A percentile compares a stretch with the other conserved stretches of the same genome.
These are phyloP conservation scores for Brassica incana DNA, from an alignment of 345 rosid species.

Conservation along the genomic window DNA sequence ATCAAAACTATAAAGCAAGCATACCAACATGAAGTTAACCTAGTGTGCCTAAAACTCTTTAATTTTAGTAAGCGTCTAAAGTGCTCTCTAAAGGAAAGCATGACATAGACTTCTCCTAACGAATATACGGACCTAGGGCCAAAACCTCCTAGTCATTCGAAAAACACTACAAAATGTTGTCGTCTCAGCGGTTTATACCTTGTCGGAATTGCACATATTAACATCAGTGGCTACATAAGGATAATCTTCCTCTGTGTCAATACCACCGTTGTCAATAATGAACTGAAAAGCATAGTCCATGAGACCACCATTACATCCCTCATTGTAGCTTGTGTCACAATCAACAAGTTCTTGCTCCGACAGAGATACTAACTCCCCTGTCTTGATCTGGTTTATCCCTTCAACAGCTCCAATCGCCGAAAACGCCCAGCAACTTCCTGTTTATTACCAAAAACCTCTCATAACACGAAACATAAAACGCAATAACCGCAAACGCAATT, in stretches of 20 bases:
- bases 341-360: conserved; percentile 82
- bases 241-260: conserved; percentile 65
- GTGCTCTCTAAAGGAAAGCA: not conserved
- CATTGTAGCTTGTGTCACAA: conserved; percentile 58
- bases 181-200: conserved; percentile 38
- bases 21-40: too few relatives aligned
- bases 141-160: not conserved
- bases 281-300: conserved; percentile 73
- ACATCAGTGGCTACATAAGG: conserved; percentile 52
- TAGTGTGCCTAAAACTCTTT: not conserved
- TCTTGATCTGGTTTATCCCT: conserved; percentile 68
- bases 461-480: not conserved
- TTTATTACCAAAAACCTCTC: not conserved
- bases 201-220: conserved; percentile 46
- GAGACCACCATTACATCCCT: conserved; percentile 77
- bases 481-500: conserved; percentile 18
- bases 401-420: conserved; percentile 78
- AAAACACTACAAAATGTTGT: not conserved
- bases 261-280: conserved; percentile 62
- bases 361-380: conserved; percentile 57
- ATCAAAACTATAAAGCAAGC: not conserved
- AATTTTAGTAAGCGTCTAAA: not conserved
- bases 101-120: not conserved
- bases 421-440: conserved; percentile 89
- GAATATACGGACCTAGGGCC: not conserved